A percentile compares a stretch with the other conserved stretches of the same genome.
Conservation (phyloP, 2,329 filamentous ascomycete genomes). For the Aspergillus flavus region DNA sequence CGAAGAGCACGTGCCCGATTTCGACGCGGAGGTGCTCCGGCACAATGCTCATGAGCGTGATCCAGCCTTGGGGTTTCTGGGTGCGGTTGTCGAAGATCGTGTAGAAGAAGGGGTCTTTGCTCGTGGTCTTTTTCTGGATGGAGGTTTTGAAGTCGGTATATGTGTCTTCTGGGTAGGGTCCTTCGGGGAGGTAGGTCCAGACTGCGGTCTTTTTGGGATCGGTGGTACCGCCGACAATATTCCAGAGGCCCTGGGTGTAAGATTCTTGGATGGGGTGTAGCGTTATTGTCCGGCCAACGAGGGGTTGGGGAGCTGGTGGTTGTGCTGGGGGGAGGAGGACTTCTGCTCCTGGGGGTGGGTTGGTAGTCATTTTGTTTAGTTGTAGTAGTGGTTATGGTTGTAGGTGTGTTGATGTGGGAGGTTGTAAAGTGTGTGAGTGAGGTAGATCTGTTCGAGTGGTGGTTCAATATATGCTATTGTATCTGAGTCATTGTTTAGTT, state of each 20-base stretch:
- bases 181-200: background rate
- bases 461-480: background rate
- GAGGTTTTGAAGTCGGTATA: background rate
- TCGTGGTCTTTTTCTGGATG: background rate
- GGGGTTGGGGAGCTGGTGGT: background rate
- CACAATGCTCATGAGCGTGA: constrained; percentile 2
- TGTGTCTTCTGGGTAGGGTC: background rate
- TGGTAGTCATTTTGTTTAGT: background rate
- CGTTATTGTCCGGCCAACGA: background rate
- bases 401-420: background rate
- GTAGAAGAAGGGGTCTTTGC: constrained; percentile 1
- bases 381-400: background rate
- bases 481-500: background rate
- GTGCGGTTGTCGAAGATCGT: background rate
- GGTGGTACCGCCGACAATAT: background rate
- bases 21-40: background rate
- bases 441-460: background rate
- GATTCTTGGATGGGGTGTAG: background rate
- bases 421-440: background rate
- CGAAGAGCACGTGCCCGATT: constrained; percentile 4
- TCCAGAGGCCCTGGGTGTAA: background rate
- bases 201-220: background rate
- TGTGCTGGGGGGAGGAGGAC: background rate
- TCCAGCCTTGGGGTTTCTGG: background rate
- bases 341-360: background rate